A percentile compares a stretch with the other conserved stretches of the same genome.
Evolutionary conservation across 2,329 filamentous ascomycete species (phyloP).

Genomic region (Teratosphaeria pseudoeucalypti): DNA sequence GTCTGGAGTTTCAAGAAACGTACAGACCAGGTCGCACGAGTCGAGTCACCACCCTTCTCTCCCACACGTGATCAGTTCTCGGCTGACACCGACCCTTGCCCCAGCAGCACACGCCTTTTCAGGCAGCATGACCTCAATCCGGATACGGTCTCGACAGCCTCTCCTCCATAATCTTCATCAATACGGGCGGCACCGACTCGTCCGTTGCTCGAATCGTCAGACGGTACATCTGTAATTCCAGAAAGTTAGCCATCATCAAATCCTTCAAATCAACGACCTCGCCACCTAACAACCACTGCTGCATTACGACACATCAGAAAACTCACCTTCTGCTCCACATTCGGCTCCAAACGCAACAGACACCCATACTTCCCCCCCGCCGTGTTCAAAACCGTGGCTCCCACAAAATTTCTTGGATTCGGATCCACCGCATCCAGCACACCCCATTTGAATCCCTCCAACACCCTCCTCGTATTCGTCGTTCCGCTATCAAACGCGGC

Average conservation of each 20-base stretch:
- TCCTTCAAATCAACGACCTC: no score
- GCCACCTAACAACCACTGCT: no score
- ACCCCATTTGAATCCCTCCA: constrained; percentile 84
- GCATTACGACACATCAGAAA: background rate
- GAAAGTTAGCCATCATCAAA: background rate
- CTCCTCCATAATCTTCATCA: constrained; percentile 82
- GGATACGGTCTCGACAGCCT: constrained; percentile 48
- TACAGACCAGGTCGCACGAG: no score
- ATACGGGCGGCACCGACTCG: constrained; percentile 67
- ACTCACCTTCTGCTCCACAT: constrained; percentile 79
- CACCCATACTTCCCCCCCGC: constrained; percentile 89
- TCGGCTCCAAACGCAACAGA: constrained; percentile 85
- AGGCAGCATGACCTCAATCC: background rate
- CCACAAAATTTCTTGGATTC: constrained; percentile 87
- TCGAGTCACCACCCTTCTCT: no score
- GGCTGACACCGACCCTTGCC: no score
- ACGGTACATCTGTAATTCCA: constrained; percentile 69
- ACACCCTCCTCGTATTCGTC: constrained; percentile 57
- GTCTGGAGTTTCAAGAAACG: no score
- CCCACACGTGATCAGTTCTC: no score
- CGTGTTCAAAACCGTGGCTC: constrained; percentile 76
- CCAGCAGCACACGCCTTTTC: background rate
- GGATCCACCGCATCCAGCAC: constrained; percentile 78
- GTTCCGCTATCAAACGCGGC: constrained; percentile 57
- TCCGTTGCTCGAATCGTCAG: constrained; percentile 90